These are phyloP conservation scores for Geotrichum macrosporum DNA, from an alignment of 1,139 yeast species.

Conservation along the genomic window DNA sequence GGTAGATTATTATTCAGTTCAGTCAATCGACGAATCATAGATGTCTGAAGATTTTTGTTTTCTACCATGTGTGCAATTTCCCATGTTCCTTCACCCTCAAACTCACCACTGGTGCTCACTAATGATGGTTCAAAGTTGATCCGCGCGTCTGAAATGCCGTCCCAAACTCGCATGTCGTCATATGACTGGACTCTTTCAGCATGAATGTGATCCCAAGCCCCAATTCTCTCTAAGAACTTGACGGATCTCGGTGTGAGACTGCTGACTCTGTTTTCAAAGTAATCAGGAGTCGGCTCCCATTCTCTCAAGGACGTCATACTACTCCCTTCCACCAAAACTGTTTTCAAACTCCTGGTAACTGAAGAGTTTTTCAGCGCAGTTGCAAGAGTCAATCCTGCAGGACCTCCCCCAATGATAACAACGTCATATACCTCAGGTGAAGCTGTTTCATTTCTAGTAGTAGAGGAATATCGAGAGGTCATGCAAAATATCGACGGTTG, in stretches of 20 bases:
- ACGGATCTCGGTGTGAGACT: conserved; percentile 81
- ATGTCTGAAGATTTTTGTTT: conserved; percentile 74
- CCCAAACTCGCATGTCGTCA: conserved; percentile 80
- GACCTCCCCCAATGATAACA: conserved; percentile 94
- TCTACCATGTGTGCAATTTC: conserved; percentile 83
- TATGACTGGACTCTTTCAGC: conserved; percentile 71
- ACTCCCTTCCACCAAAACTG: conserved; percentile 72
- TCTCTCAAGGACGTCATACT: conserved; percentile 51
- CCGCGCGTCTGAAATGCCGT: conserved; percentile 66
- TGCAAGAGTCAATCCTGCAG: conserved; percentile 87
- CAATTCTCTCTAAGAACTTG: conserved; percentile 60
- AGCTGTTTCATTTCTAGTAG: neutral
- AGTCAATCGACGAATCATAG: conserved; percentile 54
- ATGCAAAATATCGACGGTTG: no score
- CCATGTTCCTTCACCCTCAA: conserved; percentile 28
- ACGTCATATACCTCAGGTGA: conserved; percentile 47
- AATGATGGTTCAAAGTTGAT: conserved; percentile 63
- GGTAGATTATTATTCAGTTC: conserved; percentile 40
- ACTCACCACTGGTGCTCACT: conserved; percentile 25
- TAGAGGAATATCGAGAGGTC: neutral
- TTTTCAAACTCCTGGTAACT: conserved; percentile 52
- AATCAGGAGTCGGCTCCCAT: conserved; percentile 53
- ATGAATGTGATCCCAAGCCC: conserved; percentile 70
- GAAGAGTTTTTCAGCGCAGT: conserved; percentile 70
- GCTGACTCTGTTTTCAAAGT: conserved; percentile 74